Evolutionary conservation across 352 stramenopile genomes (phyloP), one percentile per base, ranked within the genome.

Genomic region (Phytophthora parvispora): DNA sequence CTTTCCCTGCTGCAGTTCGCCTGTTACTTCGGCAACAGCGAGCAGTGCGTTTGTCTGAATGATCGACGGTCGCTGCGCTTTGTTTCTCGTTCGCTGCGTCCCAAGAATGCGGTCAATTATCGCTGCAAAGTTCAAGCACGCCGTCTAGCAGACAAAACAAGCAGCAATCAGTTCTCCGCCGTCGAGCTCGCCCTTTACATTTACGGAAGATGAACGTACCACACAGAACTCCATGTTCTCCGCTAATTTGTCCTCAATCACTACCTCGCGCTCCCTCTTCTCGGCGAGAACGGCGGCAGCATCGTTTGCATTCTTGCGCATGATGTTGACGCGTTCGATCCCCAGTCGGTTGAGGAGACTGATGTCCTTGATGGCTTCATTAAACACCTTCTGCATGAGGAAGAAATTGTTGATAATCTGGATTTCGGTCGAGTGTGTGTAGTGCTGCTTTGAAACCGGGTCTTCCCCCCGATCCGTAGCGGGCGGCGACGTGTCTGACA

Each of bases 341-440:
- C 79, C 79, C 4, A 83, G 38, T 4, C 61, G 70, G 47, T 77
- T 87, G 38, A 87, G 63, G 4, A 78, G 53, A 60, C 79, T 80
- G 49, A 87, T 64, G 43, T 87, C 79, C 29, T 87, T 78, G 34
- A 87, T 74, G 12, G 77, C 71, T 28, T 83, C 66, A 61, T 78
- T 62, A 8, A 84, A 71, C 9, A 83, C 76, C 38, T 87, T 79
- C 24, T 74, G 66, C 45, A 84, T 65, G 20, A 84, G 55, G 25
- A 87, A 70, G 52, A 87, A 87, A 4, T 83, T 66, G 48, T 83
- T 81, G 34, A 83, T 70, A 20, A 77, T 69, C 45, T 84, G 64
- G n/a, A 83, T 43, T 25, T 87, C 73, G 1, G 58, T 72, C 25
- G 64, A 38, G 18, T 58, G 50, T 8, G 62, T 29, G 31, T 52